Base-by-base conservation (phyloP, 2,329 filamentous ascomycete genomes). In the Colletotrichum musae region DNA sequence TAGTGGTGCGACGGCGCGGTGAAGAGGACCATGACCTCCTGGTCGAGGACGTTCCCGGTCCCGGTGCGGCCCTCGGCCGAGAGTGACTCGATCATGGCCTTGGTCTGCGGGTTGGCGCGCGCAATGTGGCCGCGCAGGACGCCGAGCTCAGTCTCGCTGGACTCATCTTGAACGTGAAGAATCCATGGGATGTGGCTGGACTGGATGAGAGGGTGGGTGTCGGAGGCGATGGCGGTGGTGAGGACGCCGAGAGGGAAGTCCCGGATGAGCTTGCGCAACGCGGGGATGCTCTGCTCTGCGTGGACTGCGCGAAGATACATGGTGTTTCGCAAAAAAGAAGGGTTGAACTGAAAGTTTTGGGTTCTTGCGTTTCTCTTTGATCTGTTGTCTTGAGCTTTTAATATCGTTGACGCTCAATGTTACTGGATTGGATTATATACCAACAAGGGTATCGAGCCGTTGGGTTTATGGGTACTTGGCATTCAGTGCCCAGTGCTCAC, bases 21-120 rank as follows among this genome's bases (percentile, higher is more conserved):
- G 82, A 93, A 93, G 16, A 92, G 80, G 3, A 93, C 80, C 36
- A 90, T 76, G 1, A 92, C 88, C 65, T 92, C 89, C 41, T 88
- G 76, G 61, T 83, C 77, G 21, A 85, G 77, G 36, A 78, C 64
- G 47, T 75, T 74, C 4, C 56, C 66, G 24, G 66, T 57, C 1
- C 18, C 56, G 15, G 66, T 21, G 12, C 62, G 66, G 62, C 58
- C 51, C 36, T 61, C 56, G 43, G 71, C 58, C 5, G 72, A 64
- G 32, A 83, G 73, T 0, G 80, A 76, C 58, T 89, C 86, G 52
- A 90, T 85, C 67, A 93, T 83, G 21, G 85, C 84, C 75, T 92
- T 91, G 74, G 81, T 81, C 72, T 93, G 91, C 0, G 90, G 90
- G 72, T 93, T 93, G 43, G 83, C 81, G 36, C 86, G 82, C 0